Percentiles rank a stretch among this genome's conserved stretches.
Conservation (phyloP, 371 early-diverging fungal genomes). For the Choanephora cucurbitarum region DNA sequence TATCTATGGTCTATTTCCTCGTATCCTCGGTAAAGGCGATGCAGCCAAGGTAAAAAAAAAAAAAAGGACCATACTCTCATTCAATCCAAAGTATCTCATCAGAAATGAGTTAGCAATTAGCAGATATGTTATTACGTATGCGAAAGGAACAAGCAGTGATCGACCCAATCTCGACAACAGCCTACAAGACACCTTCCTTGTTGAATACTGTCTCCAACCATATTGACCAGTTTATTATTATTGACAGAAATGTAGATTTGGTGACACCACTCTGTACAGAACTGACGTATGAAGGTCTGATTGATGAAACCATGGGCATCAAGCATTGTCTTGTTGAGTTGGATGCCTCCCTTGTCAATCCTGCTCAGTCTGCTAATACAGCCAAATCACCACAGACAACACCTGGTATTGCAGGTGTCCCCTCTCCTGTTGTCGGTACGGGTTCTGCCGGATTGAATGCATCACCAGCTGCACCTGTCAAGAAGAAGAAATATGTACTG, state of each 20-base stretch:
- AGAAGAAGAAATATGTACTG: constrained; percentile 79
- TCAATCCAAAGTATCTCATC: no score
- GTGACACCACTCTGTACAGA: constrained; percentile 92
- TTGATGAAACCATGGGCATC: constrained; percentile 82
- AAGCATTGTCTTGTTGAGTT: constrained; percentile 69
- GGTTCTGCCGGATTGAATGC: constrained; percentile 17
- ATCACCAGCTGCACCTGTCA: constrained; percentile 35
- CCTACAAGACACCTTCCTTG: constrained; percentile 40
- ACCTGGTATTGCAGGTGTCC: not conserved
- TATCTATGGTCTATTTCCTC: constrained; percentile 84
- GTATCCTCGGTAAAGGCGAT: constrained; percentile 89
- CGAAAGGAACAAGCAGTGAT: constrained; percentile 74
- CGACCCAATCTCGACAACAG: constrained; percentile 49
- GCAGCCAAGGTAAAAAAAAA: constrained; percentile 75
- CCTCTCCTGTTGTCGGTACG: not conserved
- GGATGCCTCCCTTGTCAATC: constrained; percentile 50
- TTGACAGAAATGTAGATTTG: constrained; percentile 90
- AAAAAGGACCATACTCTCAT: not conserved
- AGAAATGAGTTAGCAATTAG: constrained; percentile 54
- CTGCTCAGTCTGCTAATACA: constrained; percentile 33
- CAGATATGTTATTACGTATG: constrained; percentile 82
- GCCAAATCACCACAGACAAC: constrained; percentile 14
- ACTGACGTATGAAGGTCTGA: constrained; percentile 91
- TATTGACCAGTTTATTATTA: constrained; percentile 86
- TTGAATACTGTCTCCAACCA: constrained; percentile 62